Evolutionary conservation across 768 basidiomycete genomes (phyloP), one percentile per base, ranked within the genome.

Genomic region (Russula griseocarnosa): DNA sequence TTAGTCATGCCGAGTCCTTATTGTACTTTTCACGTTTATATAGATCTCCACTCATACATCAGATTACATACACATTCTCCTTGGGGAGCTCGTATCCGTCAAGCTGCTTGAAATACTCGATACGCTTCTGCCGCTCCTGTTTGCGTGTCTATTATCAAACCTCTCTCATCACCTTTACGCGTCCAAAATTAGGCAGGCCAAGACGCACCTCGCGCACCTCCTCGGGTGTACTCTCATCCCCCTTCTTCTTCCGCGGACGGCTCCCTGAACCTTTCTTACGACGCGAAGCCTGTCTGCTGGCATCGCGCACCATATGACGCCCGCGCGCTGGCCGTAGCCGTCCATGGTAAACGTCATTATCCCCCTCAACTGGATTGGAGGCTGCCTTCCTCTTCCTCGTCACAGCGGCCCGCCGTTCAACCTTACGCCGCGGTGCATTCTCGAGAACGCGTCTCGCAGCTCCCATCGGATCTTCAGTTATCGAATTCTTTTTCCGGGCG

Each of bases 401-500:
- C 14, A 9, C 49, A 11, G 30, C 30, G 42, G 32, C 32, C 38
- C 26, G 54, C 26, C 58, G 53, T 50, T 49, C 46, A 11, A 20
- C 32, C 44, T 22, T 38, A 28, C 63, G 53, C 24, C 58, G 59
- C 11, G 59, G 64, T 11, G 64, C 64, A 5, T 65, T 61, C 24
- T 60, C 59, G 30, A 65, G 58, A 38, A 61, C 59, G 2, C 64
- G 55, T 46, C 24, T 20, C n/a, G 65, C 61, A 26, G 34, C 66
- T 47, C 53, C 58, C 38, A 40, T 30, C 4, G 63, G 55, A 44
- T 66, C 58, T 24, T 61, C 65, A 5, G 13, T 22, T 4, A 24
- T 46, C 47, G 42, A 44, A 20, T 79, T 71, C 83, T 86, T 62
- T 68, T 66, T 54, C 61, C 66, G 60, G 61, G 54, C 62, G 60